Evolutionary conservation across 2,329 filamentous ascomycete genomes (phyloP).

Genomic region (Calcarisporium arbuscula): DNA sequence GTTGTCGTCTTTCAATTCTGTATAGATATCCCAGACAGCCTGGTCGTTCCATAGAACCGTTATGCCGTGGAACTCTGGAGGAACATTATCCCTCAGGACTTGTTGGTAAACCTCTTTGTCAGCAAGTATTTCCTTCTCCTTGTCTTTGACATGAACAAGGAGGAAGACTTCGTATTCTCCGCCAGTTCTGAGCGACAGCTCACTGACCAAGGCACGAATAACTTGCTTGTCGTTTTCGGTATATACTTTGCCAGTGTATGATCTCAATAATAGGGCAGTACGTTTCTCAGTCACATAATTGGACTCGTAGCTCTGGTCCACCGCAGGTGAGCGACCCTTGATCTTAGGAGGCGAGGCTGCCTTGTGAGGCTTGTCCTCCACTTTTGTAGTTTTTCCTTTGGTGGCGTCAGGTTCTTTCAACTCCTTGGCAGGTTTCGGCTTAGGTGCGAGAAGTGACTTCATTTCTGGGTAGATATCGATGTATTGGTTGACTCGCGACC

Average conservation of each 20-base stretch:
- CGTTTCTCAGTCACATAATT: constrained; percentile 38
- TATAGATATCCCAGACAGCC: constrained; percentile 72
- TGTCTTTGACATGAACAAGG: constrained; percentile 70
- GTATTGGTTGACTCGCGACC: constrained; percentile 35
- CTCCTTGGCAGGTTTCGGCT: constrained; percentile 5
- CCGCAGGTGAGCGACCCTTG: constrained; percentile 7
- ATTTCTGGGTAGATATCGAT: constrained; percentile 34
- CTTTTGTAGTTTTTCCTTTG: constrained; percentile 1
- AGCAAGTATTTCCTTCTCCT: constrained; percentile 51
- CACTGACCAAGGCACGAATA: constrained; percentile 71
- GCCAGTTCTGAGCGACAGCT: constrained; percentile 68
- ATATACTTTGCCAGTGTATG: constrained; percentile 69
- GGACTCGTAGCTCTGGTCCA: constrained; percentile 10
- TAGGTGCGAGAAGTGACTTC: constrained; percentile 10
- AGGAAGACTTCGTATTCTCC: constrained; percentile 78
- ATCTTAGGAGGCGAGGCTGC: constrained; percentile 8
- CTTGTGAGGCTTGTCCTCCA: neutral
- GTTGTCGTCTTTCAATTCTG: constrained; percentile 59
- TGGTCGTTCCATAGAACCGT: constrained; percentile 68
- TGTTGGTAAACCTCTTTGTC: constrained; percentile 51
- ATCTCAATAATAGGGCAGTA: constrained; percentile 69
- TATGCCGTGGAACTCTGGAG: constrained; percentile 63
- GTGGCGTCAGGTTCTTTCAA: constrained; percentile 1
- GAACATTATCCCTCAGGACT: constrained; percentile 57
- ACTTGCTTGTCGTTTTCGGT: constrained; percentile 73